Percentiles rank a stretch among this genome's conserved stretches.
Conservation (phyloP, 2,329 filamentous ascomycete genomes). For the Tolypocladium paradoxum region DNA sequence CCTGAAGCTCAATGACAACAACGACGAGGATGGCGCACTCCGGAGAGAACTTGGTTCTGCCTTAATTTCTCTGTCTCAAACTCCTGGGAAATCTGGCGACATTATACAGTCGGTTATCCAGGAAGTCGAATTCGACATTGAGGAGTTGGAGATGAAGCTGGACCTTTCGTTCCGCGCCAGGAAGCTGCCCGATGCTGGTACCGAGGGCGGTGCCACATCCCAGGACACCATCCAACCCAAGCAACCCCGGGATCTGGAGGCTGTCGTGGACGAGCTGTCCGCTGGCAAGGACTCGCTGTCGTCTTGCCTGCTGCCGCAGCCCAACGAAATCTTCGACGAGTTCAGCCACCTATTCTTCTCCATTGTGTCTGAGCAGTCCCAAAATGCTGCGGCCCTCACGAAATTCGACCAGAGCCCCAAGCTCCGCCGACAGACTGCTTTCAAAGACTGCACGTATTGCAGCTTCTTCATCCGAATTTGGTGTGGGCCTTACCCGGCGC, state of each 20-base stretch:
- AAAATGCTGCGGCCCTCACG: slow-evolving; percentile 27
- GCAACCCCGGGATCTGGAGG: slow-evolving; percentile 26
- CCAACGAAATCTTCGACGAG: slow-evolving; percentile 44
- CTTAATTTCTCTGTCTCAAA: slow-evolving; percentile 55
- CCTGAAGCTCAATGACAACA: slow-evolving; percentile 43
- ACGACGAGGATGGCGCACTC: slow-evolving; percentile 42
- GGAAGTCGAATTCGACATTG: slow-evolving; percentile 59
- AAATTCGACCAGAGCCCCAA: slow-evolving; percentile 45
- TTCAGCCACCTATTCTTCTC: slow-evolving; percentile 48
- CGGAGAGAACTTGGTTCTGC: slow-evolving; percentile 55
- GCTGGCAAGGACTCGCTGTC: slow-evolving; percentile 25
- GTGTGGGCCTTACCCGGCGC: slow-evolving; percentile 58
- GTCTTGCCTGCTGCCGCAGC: slow-evolving; percentile 41
- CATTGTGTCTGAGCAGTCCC: slow-evolving; percentile 33
- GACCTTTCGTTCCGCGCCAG: slow-evolving; percentile 55
- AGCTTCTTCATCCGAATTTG: slow-evolving; percentile 69
- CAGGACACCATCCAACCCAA: slow-evolving; percentile 14
- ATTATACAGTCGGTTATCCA: slow-evolving; percentile 58
- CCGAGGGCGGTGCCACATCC: slow-evolving; percentile 33
- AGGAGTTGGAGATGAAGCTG: slow-evolving; percentile 64
- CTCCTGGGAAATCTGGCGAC: slow-evolving; percentile 44
- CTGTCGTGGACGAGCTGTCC: slow-evolving; percentile 27
- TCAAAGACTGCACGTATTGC: slow-evolving; percentile 55
- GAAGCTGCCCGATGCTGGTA: slow-evolving; percentile 35
- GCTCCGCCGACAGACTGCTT: slow-evolving; percentile 41